Evolutionary conservation across 2,329 filamentous ascomycete genomes (phyloP).

Genomic region (Scedosporium minutisporum): DNA sequence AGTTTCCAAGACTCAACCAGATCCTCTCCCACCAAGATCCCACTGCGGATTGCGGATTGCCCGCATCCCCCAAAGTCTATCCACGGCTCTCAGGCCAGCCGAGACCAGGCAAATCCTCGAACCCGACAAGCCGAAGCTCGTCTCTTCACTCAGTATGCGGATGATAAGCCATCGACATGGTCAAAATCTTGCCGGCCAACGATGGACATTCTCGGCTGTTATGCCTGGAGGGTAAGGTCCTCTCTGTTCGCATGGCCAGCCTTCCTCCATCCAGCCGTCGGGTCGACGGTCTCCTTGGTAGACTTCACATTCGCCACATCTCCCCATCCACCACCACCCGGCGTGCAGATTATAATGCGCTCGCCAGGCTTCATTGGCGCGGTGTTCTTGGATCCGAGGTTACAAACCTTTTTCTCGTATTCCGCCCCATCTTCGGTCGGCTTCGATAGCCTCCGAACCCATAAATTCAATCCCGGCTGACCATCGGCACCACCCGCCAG

Average conservation of each 20-base stretch:
- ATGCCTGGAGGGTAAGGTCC: conserved; percentile 49
- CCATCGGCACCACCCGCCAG: conserved; percentile 75
- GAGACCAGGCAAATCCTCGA: too few relatives aligned
- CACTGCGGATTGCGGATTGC: too few relatives aligned
- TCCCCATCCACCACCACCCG: conserved; percentile 63
- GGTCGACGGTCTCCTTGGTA: conserved; percentile 44
- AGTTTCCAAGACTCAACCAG: too few relatives aligned
- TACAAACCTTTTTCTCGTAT: conserved; percentile 54
- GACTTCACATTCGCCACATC: conserved; percentile 36
- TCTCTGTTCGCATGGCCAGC: conserved; percentile 49
- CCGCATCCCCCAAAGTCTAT: too few relatives aligned
- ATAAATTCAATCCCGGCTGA: conserved; percentile 72
- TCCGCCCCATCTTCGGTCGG: conserved; percentile 31
- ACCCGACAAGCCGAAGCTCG: too few relatives aligned
- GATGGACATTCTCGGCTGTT: neutral
- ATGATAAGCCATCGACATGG: too few relatives aligned
- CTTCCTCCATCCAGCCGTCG: conserved; percentile 41
- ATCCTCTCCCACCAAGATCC: too few relatives aligned
- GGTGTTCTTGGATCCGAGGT: conserved; percentile 70
- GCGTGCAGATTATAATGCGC: conserved; percentile 67
- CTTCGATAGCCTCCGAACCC: conserved; percentile 66
- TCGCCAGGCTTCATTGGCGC: conserved; percentile 68
- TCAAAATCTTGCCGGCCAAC: too few relatives aligned
- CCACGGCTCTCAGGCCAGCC: too few relatives aligned
- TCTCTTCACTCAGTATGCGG: too few relatives aligned